Evolutionary conservation across 352 stramenopile species (phyloP).

Genomic region (Globisporangium nodosum): DNA sequence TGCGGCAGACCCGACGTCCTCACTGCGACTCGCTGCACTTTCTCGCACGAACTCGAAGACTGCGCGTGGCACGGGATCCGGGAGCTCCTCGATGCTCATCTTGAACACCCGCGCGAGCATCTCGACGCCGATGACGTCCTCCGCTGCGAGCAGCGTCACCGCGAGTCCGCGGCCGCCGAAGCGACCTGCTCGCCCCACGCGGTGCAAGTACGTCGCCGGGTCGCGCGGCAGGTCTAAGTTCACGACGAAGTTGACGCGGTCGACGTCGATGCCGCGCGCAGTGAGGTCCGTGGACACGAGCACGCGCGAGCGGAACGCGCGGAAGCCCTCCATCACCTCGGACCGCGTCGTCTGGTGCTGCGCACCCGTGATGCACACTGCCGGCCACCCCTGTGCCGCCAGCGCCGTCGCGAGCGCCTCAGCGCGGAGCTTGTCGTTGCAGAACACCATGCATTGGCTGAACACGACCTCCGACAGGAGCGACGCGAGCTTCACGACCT

Average conservation of each 20-base stretch:
- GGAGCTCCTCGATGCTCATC: conserved; percentile 53
- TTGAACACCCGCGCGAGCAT: conserved; percentile 63
- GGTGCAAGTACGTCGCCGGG: conserved; percentile 73
- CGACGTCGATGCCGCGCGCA: conserved; percentile 68
- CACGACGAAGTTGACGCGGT: conserved; percentile 76
- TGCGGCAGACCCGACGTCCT: conserved; percentile 6
- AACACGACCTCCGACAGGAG: conserved; percentile 68
- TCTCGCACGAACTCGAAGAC: conserved; percentile 23
- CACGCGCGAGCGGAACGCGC: conserved; percentile 41
- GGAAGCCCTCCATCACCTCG: conserved; percentile 59
- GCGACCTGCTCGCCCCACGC: conserved; percentile 63
- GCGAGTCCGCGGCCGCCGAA: conserved; percentile 73
- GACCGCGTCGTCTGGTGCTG: conserved; percentile 56
- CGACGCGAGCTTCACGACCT: conserved; percentile 43
- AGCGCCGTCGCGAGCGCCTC: conserved; percentile 58
- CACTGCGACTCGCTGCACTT: neutral
- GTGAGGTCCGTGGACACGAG: conserved; percentile 77
- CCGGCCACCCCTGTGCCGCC: conserved; percentile 42
- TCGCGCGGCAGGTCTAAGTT: conserved; percentile 72
- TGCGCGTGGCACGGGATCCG: conserved; percentile 34
- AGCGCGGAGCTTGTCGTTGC: conserved; percentile 77
- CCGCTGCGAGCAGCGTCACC: conserved; percentile 48
- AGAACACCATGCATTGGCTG: conserved; percentile 80
- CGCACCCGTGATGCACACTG: conserved; percentile 60
- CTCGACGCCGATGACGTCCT: conserved; percentile 47